Conservation (phyloP, 1,284 basidiomycete genomes). For the Ceratobasidium sp. region DNA sequence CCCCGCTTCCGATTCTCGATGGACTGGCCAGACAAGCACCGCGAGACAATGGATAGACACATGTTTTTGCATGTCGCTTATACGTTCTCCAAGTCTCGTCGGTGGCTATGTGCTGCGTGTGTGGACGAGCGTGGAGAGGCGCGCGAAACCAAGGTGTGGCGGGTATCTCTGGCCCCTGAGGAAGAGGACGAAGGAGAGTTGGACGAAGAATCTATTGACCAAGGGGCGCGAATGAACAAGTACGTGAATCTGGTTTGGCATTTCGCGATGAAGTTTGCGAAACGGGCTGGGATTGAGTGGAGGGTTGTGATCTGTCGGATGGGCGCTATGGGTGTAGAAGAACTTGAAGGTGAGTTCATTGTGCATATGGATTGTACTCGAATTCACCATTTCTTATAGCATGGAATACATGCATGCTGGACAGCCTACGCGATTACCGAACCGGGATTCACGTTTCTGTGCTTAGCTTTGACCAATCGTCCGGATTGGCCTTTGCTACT, state of each 20-base stretch:
- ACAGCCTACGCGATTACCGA: slow-evolving; percentile 56
- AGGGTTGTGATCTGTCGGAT: slow-evolving; percentile 76
- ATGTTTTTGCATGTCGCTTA: slow-evolving; percentile 83
- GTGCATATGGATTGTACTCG: slow-evolving; percentile 25
- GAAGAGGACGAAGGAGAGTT: slow-evolving; percentile 62
- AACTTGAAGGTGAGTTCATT: slow-evolving; percentile 72
- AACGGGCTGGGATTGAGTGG: slow-evolving; percentile 81
- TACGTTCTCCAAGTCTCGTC: slow-evolving; percentile 69
- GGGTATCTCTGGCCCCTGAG: slow-evolving; percentile 46
- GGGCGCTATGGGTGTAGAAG: slow-evolving; percentile 68
- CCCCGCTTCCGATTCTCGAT: slow-evolving; percentile 62
- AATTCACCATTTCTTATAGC: slow-evolving; percentile 61
- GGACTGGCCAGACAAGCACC: slow-evolving; percentile 63
- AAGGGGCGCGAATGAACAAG: slow-evolving; percentile 63
- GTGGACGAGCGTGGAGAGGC: slow-evolving; percentile 82
- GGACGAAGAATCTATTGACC: slow-evolving; percentile 52
- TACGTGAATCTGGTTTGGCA: slow-evolving; percentile 66
- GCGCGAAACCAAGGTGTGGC: slow-evolving; percentile 74
- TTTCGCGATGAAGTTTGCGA: slow-evolving; percentile 71
- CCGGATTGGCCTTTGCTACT: slow-evolving; percentile 42
- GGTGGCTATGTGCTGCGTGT: slow-evolving; percentile 81
- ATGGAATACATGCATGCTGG: slow-evolving; percentile 70
- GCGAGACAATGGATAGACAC: slow-evolving; percentile 78
- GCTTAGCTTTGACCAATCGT: slow-evolving; percentile 63
- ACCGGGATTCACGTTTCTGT: slow-evolving; percentile 69